Conservation (phyloP, 495 filamentous ascomycete genomes). For the Melanomma pulvis-pyrius region DNA sequence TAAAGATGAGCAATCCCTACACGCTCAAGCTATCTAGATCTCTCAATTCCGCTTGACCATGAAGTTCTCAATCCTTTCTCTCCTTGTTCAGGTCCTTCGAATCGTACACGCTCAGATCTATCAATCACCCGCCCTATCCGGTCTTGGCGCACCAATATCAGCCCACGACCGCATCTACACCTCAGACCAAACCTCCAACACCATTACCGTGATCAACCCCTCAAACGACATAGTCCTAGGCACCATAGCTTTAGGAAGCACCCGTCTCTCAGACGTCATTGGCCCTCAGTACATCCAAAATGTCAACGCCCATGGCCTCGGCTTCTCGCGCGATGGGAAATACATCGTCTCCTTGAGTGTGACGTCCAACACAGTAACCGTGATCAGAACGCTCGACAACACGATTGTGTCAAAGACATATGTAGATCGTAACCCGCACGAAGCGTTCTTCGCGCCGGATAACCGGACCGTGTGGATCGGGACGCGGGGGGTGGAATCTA, state of each 20-base stretch:
- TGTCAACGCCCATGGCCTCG: constrained; percentile 33
- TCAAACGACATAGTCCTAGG: constrained; percentile 29
- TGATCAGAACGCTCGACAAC: constrained; percentile 33
- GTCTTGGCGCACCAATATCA: constrained; percentile 21
- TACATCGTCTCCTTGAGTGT: constrained; percentile 30
- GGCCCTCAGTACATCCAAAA: constrained; percentile 33
- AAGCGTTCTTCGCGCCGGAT: constrained; percentile 39
- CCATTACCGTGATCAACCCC: constrained; percentile 37
- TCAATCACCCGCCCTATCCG: constrained; percentile 6
- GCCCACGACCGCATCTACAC: constrained; percentile 35
- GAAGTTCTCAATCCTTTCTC: background rate
- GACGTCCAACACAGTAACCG: constrained; percentile 37
- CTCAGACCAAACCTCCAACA: constrained; percentile 39
- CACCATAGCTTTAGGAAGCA: constrained; percentile 34
- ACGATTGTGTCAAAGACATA: constrained; percentile 30
- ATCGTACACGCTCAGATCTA: background rate
- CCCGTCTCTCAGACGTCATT: constrained; percentile 26
- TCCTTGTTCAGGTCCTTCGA: background rate
- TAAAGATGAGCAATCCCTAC: background rate
- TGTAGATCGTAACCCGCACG: constrained; percentile 36
- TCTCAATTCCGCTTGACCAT: background rate
- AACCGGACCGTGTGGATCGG: constrained; percentile 38
- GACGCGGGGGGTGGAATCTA: constrained; percentile 31
- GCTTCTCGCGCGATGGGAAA: constrained; percentile 36
- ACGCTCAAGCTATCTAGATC: background rate